A percentile compares a stretch with the other conserved stretches of the same genome.
Conservation (phyloP, 257 asterid species). For the Nicotiana undulata region DNA sequence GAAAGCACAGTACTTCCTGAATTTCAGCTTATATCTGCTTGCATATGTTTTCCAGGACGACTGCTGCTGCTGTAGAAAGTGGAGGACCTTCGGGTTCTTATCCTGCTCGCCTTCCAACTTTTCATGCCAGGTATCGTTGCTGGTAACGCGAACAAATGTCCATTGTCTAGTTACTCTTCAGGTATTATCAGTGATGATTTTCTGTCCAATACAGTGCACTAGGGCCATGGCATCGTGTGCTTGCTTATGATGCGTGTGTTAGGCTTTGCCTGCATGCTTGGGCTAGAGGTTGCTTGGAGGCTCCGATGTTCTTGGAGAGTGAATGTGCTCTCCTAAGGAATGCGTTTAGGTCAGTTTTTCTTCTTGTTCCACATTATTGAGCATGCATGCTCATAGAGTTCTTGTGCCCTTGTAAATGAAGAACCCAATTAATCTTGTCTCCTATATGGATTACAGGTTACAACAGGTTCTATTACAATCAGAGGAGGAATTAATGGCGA, state of each 20-base stretch:
- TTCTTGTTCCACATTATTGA: background rate
- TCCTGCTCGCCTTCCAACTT: conserved; percentile 39
- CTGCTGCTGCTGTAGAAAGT: conserved; percentile 28
- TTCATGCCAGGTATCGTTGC: conserved; percentile 37
- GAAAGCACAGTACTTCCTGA: background rate
- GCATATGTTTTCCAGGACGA: conserved; percentile 16
- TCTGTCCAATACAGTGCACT: conserved; percentile 27
- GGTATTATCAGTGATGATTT: conserved; percentile 1
- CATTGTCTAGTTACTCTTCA: background rate
- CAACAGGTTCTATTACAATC: conserved; percentile 42
- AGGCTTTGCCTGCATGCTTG: conserved; percentile 53
- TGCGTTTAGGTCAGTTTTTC: conserved; percentile 33
- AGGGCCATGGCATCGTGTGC: conserved; percentile 49
- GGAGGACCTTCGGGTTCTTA: conserved; percentile 24
- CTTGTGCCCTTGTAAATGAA: background rate
- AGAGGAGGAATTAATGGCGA: conserved; percentile 44
- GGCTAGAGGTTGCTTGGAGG: conserved; percentile 53
- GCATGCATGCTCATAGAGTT: background rate
- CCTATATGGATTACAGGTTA: conserved; percentile 26
- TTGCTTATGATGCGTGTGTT: conserved; percentile 51
- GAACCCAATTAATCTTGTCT: background rate
- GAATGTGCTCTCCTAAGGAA: conserved; percentile 40
- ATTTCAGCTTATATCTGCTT: background rate
- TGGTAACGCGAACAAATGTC: background rate
- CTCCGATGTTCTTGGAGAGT: conserved; percentile 48